Conservation (phyloP, 2,329 filamentous ascomycete genomes). For the Tolypocladium nubicola region DNA sequence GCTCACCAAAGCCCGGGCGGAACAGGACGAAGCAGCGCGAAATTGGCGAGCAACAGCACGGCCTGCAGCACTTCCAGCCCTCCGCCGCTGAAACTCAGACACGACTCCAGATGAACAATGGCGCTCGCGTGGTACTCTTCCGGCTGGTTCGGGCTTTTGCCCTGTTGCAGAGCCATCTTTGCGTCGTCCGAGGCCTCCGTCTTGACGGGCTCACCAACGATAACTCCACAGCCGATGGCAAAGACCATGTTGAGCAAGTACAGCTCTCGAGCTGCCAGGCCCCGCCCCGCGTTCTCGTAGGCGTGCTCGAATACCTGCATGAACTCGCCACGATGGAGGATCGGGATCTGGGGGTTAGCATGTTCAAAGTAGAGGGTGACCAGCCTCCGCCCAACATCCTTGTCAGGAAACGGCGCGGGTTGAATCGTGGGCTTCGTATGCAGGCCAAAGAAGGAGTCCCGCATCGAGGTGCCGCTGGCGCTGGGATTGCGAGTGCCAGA, state of each 20-base stretch:
- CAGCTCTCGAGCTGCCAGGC: slow-evolving; percentile 67
- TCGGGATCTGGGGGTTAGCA: slow-evolving; percentile 90
- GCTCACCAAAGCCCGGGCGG: slow-evolving; percentile 76
- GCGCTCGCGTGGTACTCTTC: slow-evolving; percentile 96
- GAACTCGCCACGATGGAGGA: slow-evolving; percentile 81
- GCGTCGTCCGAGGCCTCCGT: slow-evolving; percentile 28
- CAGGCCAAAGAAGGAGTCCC: slow-evolving; percentile 94
- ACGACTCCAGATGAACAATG: slow-evolving; percentile 82
- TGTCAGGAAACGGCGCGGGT: slow-evolving; percentile 73
- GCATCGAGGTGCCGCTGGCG: slow-evolving; percentile 63
- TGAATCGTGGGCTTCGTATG: slow-evolving; percentile 84
- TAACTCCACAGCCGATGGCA: slow-evolving; percentile 89
- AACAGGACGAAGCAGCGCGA: slow-evolving; percentile 82
- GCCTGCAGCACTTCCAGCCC: slow-evolving; percentile 87
- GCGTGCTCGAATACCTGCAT: slow-evolving; percentile 78
- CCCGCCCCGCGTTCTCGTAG: slow-evolving; percentile 57
- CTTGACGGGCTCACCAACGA: slow-evolving; percentile 56
- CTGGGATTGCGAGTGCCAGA: slow-evolving; percentile 11
- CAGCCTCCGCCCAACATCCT: slow-evolving; percentile 60
- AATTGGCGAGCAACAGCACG: slow-evolving; percentile 82
- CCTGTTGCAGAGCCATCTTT: slow-evolving; percentile 18
- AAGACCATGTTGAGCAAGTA: slow-evolving; percentile 97
- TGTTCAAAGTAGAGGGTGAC: slow-evolving; percentile 88
- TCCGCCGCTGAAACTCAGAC: slow-evolving; percentile 75
- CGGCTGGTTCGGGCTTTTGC: slow-evolving; percentile 52